Conservation (phyloP, 768 basidiomycete species). For the Panaeolus papilionaceus region DNA sequence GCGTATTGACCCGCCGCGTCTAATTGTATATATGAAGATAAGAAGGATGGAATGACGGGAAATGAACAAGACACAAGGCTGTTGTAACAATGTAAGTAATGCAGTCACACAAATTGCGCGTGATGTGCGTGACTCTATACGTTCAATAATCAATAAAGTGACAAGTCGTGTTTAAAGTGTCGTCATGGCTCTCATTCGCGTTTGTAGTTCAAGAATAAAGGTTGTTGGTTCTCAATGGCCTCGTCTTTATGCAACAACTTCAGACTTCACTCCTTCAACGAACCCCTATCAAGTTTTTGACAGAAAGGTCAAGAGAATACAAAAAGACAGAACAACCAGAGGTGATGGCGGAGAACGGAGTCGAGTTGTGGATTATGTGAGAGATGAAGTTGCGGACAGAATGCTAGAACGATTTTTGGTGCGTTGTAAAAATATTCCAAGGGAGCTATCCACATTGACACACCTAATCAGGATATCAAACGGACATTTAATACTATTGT, state of each 20-base stretch:
- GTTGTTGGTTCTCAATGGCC: not conserved
- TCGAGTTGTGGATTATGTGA: slow-evolving; percentile 87
- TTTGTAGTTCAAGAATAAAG: not conserved
- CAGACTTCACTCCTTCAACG: slow-evolving; percentile 35
- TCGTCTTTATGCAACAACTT: not conserved
- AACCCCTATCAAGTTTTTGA: slow-evolving; percentile 88
- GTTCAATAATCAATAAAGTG: not conserved
- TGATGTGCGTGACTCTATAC: not conserved
- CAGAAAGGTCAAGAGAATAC: slow-evolving; percentile 73
- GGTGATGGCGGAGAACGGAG: slow-evolving; percentile 65
- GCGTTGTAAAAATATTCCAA: slow-evolving; percentile 25
- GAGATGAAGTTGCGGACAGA: slow-evolving; percentile 88
- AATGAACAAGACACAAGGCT: slow-evolving; percentile 9
- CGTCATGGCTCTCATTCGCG: slow-evolving; percentile 6
- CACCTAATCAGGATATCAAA: slow-evolving; percentile 79
- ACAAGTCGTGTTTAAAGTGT: not conserved
- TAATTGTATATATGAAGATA: not conserved
- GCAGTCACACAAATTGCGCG: not conserved
- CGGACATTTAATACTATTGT: slow-evolving; percentile 79
- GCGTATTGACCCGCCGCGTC: slow-evolving; percentile 5
- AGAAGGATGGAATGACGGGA: not conserved
- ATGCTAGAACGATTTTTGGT: slow-evolving; percentile 93
- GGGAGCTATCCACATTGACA: slow-evolving; percentile 12
- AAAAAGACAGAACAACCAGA: slow-evolving; percentile 76
- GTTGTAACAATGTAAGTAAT: too few relatives aligned